A percentile compares a stretch with the other conserved stretches of the same genome.
phyloP scores from a whole-genome alignment of 768 basidiomycete species.

The Scleroderma bovista region DNA sequence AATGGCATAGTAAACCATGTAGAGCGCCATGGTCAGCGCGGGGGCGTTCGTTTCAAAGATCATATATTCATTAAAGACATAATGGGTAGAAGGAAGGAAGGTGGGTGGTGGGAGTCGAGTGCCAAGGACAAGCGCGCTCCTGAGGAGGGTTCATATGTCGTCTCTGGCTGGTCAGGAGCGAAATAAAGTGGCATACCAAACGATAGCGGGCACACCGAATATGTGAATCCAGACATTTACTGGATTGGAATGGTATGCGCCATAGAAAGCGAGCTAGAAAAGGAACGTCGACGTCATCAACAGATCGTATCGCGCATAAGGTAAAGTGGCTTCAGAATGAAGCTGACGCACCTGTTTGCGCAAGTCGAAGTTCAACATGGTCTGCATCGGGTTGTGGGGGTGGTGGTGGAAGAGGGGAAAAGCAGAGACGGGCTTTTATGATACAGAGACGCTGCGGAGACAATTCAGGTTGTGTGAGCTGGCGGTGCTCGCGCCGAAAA shows the following conservation, averaged over 20 bases:
- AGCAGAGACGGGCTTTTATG: not conserved
- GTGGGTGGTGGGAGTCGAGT: slow-evolving; percentile 46
- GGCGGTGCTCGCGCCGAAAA: not conserved
- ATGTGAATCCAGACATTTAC: slow-evolving; percentile 84
- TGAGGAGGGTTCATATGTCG: slow-evolving; percentile 21
- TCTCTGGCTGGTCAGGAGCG: not conserved
- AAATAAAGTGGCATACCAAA: slow-evolving; percentile 52
- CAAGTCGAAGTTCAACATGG: slow-evolving; percentile 62
- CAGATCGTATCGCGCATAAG: slow-evolving; percentile 5
- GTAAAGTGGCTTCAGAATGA: slow-evolving; percentile 2
- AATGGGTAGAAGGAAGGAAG: slow-evolving; percentile 48
- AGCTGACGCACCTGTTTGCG: slow-evolving; percentile 53
- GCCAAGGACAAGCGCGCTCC: slow-evolving; percentile 57
- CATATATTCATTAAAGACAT: slow-evolving; percentile 55
- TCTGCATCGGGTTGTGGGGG: slow-evolving; percentile 26
- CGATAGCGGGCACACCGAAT: slow-evolving; percentile 74
- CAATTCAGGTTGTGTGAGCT: not conserved
- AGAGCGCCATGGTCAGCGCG: slow-evolving; percentile 51
- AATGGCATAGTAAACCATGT: slow-evolving; percentile 68
- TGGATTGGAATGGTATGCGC: slow-evolving; percentile 83
- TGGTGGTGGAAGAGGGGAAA: slow-evolving; percentile 2
- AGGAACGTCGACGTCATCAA: slow-evolving; percentile 1
- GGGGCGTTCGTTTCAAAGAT: slow-evolving; percentile 66
- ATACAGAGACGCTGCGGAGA: not conserved
- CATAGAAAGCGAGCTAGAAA: slow-evolving; percentile 82